Evolutionary conservation across 768 basidiomycete species (phyloP).

Genomic region (Boletus subcaerulescens): DNA sequence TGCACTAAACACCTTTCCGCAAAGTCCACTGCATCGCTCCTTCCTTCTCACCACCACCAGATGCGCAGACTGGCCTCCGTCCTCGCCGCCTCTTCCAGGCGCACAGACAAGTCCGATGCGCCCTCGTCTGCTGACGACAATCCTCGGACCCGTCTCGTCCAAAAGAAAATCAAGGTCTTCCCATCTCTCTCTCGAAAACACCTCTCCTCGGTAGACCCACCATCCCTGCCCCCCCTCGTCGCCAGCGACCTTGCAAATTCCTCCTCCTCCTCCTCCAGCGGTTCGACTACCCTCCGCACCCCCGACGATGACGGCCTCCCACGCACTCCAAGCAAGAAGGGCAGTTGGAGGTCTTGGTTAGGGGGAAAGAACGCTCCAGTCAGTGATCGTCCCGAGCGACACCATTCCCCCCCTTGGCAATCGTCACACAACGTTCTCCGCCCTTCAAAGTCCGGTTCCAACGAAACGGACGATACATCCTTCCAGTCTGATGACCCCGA

Average conservation of each 20-base stretch:
- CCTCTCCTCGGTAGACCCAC: slow-evolving; percentile 10
- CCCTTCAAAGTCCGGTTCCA: slow-evolving; percentile 22
- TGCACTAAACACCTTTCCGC: slow-evolving; percentile 23
- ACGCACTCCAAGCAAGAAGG: slow-evolving; percentile 38
- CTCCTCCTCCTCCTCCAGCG: slow-evolving; percentile 60
- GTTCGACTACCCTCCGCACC: slow-evolving; percentile 51
- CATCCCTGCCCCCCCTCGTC: slow-evolving; percentile 21
- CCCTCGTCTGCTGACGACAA: slow-evolving; percentile 13
- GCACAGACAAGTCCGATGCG: slow-evolving; percentile 27
- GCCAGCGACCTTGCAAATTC: slow-evolving; percentile 42
- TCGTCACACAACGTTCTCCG: slow-evolving; percentile 21
- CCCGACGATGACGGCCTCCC: slow-evolving; percentile 53
- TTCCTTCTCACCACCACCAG: slow-evolving; percentile 24
- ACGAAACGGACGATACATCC: slow-evolving; percentile 35
- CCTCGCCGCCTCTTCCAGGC: slow-evolving; percentile 45
- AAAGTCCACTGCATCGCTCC: slow-evolving; percentile 15
- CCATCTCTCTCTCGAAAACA: slow-evolving; percentile 31
- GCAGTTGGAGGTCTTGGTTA: slow-evolving; percentile 59
- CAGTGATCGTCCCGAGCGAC: slow-evolving; percentile 28
- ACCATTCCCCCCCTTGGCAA: slow-evolving; percentile 31
- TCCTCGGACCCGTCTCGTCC: slow-evolving; percentile 8
- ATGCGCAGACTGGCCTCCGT: slow-evolving; percentile 70
- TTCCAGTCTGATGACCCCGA: slow-evolving; percentile 38
- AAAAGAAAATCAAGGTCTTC: slow-evolving; percentile 25
- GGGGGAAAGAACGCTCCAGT: slow-evolving; percentile 34